Base-by-base conservation (phyloP, 768 basidiomycete species). In the Serendipita sp. region DNA sequence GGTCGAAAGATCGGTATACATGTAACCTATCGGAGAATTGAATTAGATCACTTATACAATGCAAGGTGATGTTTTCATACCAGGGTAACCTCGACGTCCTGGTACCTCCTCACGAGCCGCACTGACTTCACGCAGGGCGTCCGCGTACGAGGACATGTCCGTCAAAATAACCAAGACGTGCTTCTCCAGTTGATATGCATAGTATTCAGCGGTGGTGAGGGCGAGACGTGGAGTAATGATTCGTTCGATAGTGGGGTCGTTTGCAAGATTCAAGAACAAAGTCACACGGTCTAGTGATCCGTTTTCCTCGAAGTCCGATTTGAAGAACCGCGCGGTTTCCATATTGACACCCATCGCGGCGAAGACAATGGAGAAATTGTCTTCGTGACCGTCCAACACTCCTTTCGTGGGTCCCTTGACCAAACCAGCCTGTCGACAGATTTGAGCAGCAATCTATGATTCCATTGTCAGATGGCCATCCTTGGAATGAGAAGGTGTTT, bases 341-440 rank as follows among this genome's bases (percentile, higher is more conserved):
- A 96, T 96, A 79, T 99, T 99, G 66, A 95, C 96, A 82, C 96
- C 96, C 96, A 99, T 98, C 44, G 96, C 96, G 64, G 94, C 96
- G 73, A 98, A 99, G 55, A 98, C 96, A 71, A 99, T 94, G 55
- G 92, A 95, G 81, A 99, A 99, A 76, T 99, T 99, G 78, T 99
- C 95, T 79, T 96, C 95, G 76, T 98, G 95, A 64, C 93, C 95
- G 72, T 99, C 96, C 71, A 94, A 94, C 15, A 95, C 93, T 70
- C 90, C 92, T 75, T 98, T 98, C 53, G 90, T 92, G 4, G 96
- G 95, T 52, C 93, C 81, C 76, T 92, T 93, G 71, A 99, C 96
- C 66, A 99, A 79, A 67, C 95, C 96, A 40, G 96, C 91, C 78
- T 99, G 96, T 73, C 96, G 91, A 78, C 98, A 97, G 73, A 98